Conservation (phyloP, 2,329 filamentous ascomycete genomes). For the Atkinsonella hypoxylon region DNA sequence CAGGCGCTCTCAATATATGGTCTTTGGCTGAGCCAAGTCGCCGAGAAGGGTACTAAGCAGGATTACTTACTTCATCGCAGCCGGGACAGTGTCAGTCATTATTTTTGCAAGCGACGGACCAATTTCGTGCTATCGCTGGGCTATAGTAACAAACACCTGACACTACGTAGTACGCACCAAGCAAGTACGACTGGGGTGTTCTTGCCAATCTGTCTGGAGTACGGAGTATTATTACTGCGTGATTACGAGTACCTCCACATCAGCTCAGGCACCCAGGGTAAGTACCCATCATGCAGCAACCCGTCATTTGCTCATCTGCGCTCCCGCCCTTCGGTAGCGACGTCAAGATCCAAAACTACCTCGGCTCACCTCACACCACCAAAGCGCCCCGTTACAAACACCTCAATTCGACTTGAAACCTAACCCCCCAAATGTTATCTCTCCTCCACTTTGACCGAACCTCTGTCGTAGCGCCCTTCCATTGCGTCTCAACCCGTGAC, state of each 20-base stretch:
- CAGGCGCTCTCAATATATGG: not conserved
- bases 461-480: not conserved
- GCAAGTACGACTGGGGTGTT: no score
- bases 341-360: not conserved
- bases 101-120: no score
- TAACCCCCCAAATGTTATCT: not conserved
- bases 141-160: no score
- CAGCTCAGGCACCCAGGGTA: no score
- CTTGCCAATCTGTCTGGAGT: no score
- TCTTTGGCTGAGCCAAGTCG: not conserved
- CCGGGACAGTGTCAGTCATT: not conserved
- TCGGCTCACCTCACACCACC: slow-evolving; percentile 3
- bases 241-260: no score
- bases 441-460: no score
- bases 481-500: not conserved
- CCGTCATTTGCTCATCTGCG: not conserved
- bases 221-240: no score
- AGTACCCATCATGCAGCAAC: no score
- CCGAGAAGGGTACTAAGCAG: not conserved
- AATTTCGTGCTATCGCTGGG: no score
- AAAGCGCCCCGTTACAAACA: not conserved
- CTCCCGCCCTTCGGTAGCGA: slow-evolving; percentile 5
- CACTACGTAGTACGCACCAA: no score
- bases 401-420: not conserved
- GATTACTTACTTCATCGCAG: slow-evolving; percentile 3